These are phyloP conservation scores for Sungouiella thailandica DNA, from an alignment of 805 yeast species.

Conservation along the genomic window DNA sequence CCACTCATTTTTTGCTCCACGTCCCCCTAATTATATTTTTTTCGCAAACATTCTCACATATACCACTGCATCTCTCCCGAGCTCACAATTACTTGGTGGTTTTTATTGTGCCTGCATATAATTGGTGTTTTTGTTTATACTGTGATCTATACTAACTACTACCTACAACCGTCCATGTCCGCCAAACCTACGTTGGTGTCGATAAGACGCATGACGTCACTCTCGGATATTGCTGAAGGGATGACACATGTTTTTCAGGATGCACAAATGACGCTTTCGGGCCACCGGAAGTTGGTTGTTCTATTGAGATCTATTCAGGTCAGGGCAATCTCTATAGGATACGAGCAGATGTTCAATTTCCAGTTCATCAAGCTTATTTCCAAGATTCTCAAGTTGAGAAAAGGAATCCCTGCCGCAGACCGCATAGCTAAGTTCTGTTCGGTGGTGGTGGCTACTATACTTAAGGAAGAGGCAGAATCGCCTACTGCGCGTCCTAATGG, in stretches of 20 bases:
- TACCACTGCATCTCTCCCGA: no score
- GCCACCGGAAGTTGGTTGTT: slow-evolving; percentile 70
- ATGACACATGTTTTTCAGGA: slow-evolving; percentile 72
- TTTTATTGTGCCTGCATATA: no score
- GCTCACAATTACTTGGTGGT: no score
- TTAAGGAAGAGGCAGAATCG: slow-evolving; percentile 25
- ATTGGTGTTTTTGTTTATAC: neutral
- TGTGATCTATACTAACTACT: no score
- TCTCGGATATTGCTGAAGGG: slow-evolving; percentile 23
- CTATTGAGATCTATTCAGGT: slow-evolving; percentile 55
- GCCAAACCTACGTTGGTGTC: slow-evolving; percentile 12
- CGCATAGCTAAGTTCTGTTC: slow-evolving; percentile 67
- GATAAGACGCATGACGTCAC: slow-evolving; percentile 6
- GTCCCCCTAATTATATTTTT: no score
- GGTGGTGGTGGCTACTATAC: slow-evolving; percentile 49
- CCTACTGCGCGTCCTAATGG: slow-evolving; percentile 12
- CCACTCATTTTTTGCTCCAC: slow-evolving; percentile 56
- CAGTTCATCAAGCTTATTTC: slow-evolving; percentile 59
- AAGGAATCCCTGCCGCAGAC: slow-evolving; percentile 69
- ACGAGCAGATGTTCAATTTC: slow-evolving; percentile 55
- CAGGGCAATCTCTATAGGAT: slow-evolving; percentile 47
- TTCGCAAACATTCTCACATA: no score
- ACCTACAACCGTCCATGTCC: no score
- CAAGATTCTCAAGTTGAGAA: slow-evolving; percentile 62
- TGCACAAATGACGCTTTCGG: slow-evolving; percentile 67